These are phyloP conservation scores for Oxytropis ochrocephala DNA, from an alignment of 306 rosid genomes.

Conservation along the genomic window DNA sequence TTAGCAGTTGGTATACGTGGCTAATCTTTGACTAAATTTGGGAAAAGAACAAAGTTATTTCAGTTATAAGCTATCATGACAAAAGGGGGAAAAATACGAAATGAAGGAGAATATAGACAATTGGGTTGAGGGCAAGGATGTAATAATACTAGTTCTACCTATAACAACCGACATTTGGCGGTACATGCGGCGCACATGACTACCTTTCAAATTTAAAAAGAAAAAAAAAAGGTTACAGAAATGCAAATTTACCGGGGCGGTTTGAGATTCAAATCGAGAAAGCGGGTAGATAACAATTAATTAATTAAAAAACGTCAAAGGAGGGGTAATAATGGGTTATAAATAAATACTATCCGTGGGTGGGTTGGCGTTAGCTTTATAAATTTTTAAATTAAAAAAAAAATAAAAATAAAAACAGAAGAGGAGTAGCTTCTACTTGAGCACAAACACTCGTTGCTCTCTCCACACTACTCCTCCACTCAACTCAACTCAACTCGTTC, in stretches of 20 bases:
- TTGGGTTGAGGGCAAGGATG: slow-evolving; percentile 10
- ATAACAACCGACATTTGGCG: slow-evolving; percentile 45
- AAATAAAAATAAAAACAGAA: slow-evolving; percentile 21
- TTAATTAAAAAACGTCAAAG: background rate
- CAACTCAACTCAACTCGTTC: background rate
- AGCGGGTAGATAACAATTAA: too few relatives aligned
- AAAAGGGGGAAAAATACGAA: background rate
- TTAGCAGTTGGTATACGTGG: background rate
- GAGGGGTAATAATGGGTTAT: background rate
- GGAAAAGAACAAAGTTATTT: background rate
- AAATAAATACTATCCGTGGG: background rate
- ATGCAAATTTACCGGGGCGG: slow-evolving; percentile 26
- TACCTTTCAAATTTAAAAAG: slow-evolving; percentile 9
- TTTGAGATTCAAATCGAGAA: slow-evolving; percentile 36
- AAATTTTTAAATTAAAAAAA: too few relatives aligned
- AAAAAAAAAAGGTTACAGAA: background rate
- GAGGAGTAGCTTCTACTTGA: slow-evolving; percentile 48
- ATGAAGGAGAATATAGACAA: background rate
- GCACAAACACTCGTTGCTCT: background rate
- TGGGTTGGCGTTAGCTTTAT: slow-evolving; percentile 23
- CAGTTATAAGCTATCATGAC: background rate
- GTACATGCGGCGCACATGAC: slow-evolving; percentile 42
- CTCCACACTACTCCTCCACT: slow-evolving; percentile 9
- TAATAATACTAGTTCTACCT: background rate
- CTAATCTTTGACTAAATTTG: slow-evolving; percentile 4